Evolutionary conservation across 1,139 yeast species (phyloP), one percentile per base, ranked within the genome.

Genomic region (Blastobotrys elegans): DNA sequence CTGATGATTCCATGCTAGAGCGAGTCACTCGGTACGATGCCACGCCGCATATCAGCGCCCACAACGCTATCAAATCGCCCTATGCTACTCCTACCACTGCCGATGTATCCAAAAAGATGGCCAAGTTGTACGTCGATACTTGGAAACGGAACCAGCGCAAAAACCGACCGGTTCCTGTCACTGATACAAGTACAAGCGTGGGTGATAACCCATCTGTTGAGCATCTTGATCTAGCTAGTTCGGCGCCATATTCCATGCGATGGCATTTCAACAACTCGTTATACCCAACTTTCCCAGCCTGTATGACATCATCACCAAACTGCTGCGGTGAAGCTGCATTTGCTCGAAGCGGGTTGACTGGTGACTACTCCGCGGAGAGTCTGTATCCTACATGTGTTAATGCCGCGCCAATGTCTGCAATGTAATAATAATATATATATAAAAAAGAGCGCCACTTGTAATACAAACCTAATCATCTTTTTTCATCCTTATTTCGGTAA

Each of bases 41-140:
- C 8, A 34, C 37, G 11, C 27, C 37, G 5, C 58, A 55, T 31
- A 49, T 55, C 8, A 48, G 55, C n/a, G 47, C 53, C 8, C 58
- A 56, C 38, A 53, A 53, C 37, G 56, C 57, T 4, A 51, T 56
- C 11, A 11, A 24, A n/a, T 36, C 42, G 10, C 45, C 45, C 2
- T 34, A 26, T n/a, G 5, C 8, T 10, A 4, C 8, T 13, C 10
- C 16, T 32, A 24, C 16, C 24, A n/a, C 13, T 33, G 37, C 11
- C 11, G 7, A 11, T 3, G 24, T 34, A 5, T 17, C 21, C 22
- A 34, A 14, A 8, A 10, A 4, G 4, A 20, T 24, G 27, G 7
- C 17, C 4, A n/a, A 31, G 11, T 8, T 30, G 18, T 40, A 18
- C 27, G 4, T n/a, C 18, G 26, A 29, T 11, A 26, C 43, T 3